These are phyloP conservation scores for Saprolegnia diclina DNA, from an alignment of 352 stramenopile species.

Conservation along the genomic window DNA sequence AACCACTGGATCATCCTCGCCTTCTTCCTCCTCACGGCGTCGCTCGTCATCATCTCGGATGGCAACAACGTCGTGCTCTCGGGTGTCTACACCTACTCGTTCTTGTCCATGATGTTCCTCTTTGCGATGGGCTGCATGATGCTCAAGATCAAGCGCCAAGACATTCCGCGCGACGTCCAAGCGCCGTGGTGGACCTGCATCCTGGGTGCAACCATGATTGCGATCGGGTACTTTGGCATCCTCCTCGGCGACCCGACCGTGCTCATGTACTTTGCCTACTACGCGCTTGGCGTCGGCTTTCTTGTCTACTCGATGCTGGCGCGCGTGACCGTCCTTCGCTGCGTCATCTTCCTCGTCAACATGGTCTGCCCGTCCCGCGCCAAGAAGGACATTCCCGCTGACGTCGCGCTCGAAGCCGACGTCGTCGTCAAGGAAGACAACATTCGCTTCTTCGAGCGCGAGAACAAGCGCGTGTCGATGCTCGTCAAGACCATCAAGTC, in stretches of 20 bases:
- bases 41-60: slow-evolving; percentile 66
- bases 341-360: slow-evolving; percentile 60
- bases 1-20: slow-evolving; percentile 80
- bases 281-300: slow-evolving; percentile 60
- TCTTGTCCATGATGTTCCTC: slow-evolving; percentile 87
- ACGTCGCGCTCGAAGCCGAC: not conserved
- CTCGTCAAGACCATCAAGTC: slow-evolving; percentile 32
- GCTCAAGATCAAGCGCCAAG: slow-evolving; percentile 89
- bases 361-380: not conserved
- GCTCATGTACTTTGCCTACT: slow-evolving; percentile 78
- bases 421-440: not conserved
- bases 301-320: slow-evolving; percentile 83
- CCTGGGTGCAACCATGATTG: slow-evolving; percentile 62
- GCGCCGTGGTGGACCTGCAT: slow-evolving; percentile 80
- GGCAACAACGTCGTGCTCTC: slow-evolving; percentile 77
- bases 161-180: slow-evolving; percentile 81
- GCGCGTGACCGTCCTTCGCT: slow-evolving; percentile 65
- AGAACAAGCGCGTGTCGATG: not conserved
- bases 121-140: slow-evolving; percentile 89
- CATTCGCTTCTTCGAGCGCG: slow-evolving; percentile 6
- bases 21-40: slow-evolving; percentile 67
- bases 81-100: slow-evolving; percentile 90
- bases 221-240: slow-evolving; percentile 57
- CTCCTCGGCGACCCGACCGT: slow-evolving; percentile 63
- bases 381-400: not conserved